Evolutionary conservation across 2,329 filamentous ascomycete species (phyloP).

Genomic region (Rutstroemia sp.): DNA sequence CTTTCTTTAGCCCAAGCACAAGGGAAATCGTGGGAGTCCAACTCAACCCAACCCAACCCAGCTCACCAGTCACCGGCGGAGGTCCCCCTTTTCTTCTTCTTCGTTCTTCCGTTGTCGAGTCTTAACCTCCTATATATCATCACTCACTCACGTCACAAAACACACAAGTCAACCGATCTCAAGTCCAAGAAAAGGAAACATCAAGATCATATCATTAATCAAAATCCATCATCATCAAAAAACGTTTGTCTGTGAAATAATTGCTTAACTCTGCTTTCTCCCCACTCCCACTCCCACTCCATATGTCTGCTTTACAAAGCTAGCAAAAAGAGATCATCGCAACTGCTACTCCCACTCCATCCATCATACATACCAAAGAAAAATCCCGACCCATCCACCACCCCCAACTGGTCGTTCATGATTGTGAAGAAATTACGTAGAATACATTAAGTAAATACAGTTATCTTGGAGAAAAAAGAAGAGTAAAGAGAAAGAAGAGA

Average conservation of each 20-base stretch:
- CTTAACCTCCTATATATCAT: not conserved
- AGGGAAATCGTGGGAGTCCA: too few species aligned
- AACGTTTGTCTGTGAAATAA: too few species aligned
- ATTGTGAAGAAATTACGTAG: slow-evolving; percentile 18
- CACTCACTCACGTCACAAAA: not conserved
- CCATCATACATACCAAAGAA: not conserved
- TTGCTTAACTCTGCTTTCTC: too few species aligned
- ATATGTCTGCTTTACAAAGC: too few species aligned
- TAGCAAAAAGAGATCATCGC: not conserved
- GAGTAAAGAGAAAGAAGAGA: not conserved
- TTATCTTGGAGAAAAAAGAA: slow-evolving; percentile 1
- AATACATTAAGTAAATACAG: slow-evolving; percentile 23
- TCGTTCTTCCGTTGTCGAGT: not conserved
- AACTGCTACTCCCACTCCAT: not conserved
- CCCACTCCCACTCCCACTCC: too few species aligned
- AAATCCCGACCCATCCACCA: not conserved
- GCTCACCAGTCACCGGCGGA: too few species aligned
- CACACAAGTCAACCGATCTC: not conserved
- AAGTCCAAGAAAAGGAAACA: too few species aligned
- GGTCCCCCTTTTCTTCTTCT: too few species aligned
- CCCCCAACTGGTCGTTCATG: not conserved
- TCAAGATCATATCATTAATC: too few species aligned
- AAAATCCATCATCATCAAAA: too few species aligned
- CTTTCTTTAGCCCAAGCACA: too few species aligned
- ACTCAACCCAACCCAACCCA: too few species aligned